A percentile compares a stretch with the other conserved stretches of the same genome.
phyloP scores from a whole-genome alignment of 371 early-diverging fungal species.

The Entomophthora muscae region DNA sequence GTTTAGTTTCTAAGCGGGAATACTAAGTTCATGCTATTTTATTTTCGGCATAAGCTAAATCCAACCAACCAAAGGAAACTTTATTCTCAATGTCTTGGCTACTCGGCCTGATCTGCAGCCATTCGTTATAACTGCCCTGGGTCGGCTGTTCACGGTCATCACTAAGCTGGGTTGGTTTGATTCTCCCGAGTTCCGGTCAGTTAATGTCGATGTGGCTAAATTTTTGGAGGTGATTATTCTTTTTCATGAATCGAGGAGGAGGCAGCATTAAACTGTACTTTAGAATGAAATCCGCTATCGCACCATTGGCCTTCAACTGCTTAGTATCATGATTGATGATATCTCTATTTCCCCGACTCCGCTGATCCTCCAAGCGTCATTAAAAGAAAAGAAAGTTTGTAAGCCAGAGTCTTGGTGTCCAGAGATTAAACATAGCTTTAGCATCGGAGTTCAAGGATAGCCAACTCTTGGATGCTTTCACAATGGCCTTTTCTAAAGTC shows the following conservation, averaged over 20 bases:
- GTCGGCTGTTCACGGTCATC: constrained; percentile 50
- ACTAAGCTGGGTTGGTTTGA: constrained; percentile 74
- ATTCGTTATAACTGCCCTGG: constrained; percentile 44
- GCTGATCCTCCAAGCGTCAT: constrained; percentile 36
- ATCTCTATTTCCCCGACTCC: constrained; percentile 34
- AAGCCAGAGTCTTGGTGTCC: constrained; percentile 3
- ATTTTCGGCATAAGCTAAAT: too few species aligned
- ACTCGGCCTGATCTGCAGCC: constrained; percentile 39
- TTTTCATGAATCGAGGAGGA: neutral
- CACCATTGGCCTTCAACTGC: constrained; percentile 36
- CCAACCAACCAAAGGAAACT: constrained; percentile 28
- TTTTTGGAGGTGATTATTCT: constrained; percentile 36
- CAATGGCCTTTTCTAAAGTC: constrained; percentile 39
- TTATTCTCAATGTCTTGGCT: constrained; percentile 46
- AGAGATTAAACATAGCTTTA: constrained; percentile 8
- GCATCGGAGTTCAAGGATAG: constrained; percentile 69
- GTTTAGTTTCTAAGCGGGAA: too few species aligned
- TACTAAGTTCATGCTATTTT: too few species aligned
- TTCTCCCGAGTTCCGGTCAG: constrained; percentile 39
- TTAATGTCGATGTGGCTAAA: constrained; percentile 38
- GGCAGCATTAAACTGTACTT: neutral
- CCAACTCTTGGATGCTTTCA: constrained; percentile 52
- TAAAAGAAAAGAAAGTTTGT: constrained; percentile 39
- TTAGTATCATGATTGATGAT: constrained; percentile 34
- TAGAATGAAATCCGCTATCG: constrained; percentile 42